These are phyloP conservation scores for Turritis glabra DNA, from an alignment of 345 rosid species.

Conservation along the genomic window DNA sequence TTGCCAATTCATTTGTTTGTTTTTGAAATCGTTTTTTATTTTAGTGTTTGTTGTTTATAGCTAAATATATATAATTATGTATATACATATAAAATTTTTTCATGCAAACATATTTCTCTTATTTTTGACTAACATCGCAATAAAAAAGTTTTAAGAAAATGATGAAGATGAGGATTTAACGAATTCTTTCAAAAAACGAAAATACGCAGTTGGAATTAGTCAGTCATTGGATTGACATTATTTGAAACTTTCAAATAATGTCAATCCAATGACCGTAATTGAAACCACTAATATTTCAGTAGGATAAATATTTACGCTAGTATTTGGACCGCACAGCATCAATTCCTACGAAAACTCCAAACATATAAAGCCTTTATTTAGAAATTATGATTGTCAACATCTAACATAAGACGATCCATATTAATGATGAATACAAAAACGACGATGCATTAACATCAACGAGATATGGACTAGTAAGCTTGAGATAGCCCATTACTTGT, in stretches of 20 bases:
- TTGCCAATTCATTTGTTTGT: background rate
- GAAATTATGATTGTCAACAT: conserved; percentile 17
- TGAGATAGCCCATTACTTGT: background rate
- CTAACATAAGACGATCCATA: background rate
- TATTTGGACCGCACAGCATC: background rate
- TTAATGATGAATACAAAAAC: background rate
- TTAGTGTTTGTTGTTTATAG: background rate
- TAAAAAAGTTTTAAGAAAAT: background rate
- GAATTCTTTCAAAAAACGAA: background rate
- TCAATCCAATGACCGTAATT: background rate
- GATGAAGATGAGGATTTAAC: too few species aligned
- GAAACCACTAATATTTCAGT: conserved; percentile 5
- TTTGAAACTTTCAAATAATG: too few species aligned
- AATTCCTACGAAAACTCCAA: background rate
- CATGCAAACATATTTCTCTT: too few species aligned
- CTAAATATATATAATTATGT: background rate
- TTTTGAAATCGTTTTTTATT: background rate
- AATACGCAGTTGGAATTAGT: conserved; percentile 8
- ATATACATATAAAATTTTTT: too few species aligned
- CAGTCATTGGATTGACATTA: conserved; percentile 6
- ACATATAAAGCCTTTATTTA: background rate
- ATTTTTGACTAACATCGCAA: background rate
- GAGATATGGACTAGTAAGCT: conserved; percentile 13
- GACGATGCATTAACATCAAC: background rate
- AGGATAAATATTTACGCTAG: background rate